Percentiles rank a stretch among this genome's conserved stretches.
These are phyloP conservation scores for Fusarium mangiferae DNA, from an alignment of 2,329 filamentous ascomycete species.

Conservation along the genomic window DNA sequence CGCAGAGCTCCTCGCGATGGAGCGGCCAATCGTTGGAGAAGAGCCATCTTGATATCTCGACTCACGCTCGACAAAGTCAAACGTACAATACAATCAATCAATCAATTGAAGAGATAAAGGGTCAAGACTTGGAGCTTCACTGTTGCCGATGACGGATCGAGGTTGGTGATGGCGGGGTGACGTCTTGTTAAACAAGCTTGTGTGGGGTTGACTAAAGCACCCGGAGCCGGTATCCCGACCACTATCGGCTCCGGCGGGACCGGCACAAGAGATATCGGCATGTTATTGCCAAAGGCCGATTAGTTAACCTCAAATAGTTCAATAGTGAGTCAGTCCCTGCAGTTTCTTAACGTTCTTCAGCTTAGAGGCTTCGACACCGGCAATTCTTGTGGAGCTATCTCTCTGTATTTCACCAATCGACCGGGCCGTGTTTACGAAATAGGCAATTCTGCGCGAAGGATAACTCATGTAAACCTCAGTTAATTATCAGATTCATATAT, in stretches of 20 bases:
- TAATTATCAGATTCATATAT: not conserved
- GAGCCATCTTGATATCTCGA: slow-evolving; percentile 40
- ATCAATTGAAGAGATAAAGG: not conserved
- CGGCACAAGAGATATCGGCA: slow-evolving; percentile 5
- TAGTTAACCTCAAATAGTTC: not conserved
- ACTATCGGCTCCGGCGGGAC: slow-evolving; percentile 27
- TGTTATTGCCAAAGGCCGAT: not conserved
- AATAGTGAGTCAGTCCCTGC: not conserved
- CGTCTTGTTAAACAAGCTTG: slow-evolving; percentile 39
- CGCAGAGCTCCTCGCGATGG: slow-evolving; percentile 44
- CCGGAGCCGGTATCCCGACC: slow-evolving; percentile 38
- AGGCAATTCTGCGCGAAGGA: slow-evolving; percentile 12
- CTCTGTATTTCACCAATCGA: not conserved
- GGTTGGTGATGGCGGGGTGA: slow-evolving; percentile 39
- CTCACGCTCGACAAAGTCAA: not conserved
- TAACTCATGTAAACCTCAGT: not conserved
- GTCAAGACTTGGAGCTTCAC: not conserved
- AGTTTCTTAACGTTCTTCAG: not conserved
- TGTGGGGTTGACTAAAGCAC: slow-evolving; percentile 34
- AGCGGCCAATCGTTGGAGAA: slow-evolving; percentile 47
- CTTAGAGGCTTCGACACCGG: not conserved
- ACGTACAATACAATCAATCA: not conserved
- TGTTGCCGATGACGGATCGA: slow-evolving; percentile 7
- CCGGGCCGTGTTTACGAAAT: not conserved
- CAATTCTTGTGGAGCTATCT: not conserved